A percentile compares a stretch with the other conserved stretches of the same genome.
These are phyloP conservation scores for Xylaria sp. DNA, from an alignment of 2,329 filamentous ascomycete species.

Conservation along the genomic window DNA sequence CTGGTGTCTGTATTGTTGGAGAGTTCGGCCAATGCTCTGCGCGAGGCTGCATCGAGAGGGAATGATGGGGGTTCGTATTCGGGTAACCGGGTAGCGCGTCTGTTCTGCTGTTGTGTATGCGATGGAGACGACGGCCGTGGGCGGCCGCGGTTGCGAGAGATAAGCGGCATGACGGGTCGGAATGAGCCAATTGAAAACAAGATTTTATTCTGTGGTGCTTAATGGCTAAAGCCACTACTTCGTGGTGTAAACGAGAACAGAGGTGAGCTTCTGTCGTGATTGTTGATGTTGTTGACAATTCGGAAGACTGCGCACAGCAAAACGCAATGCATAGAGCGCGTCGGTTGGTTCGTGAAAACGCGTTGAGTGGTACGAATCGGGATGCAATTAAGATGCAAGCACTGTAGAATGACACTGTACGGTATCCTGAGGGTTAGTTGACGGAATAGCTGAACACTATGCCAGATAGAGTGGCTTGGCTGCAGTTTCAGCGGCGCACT, in stretches of 20 bases:
- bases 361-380: constrained; percentile 18
- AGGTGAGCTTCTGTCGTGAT: neutral
- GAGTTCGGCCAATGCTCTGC: constrained; percentile 56
- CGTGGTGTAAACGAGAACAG: neutral
- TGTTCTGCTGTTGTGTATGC: constrained; percentile 23
- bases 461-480: neutral
- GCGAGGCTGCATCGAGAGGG: constrained; percentile 54
- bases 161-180: constrained; percentile 29
- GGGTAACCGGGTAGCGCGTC: constrained; percentile 52
- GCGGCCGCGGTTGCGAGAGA: constrained; percentile 33
- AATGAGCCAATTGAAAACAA: neutral
- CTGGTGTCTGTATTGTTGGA: constrained; percentile 53
- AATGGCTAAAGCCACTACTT: neutral
- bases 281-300: neutral
- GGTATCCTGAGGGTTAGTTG: neutral
- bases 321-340: constrained; percentile 7
- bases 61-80: constrained; percentile 61
- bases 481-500: neutral
- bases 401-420: neutral
- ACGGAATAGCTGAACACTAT: neutral
- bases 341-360: constrained; percentile 18
- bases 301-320: constrained; percentile 3
- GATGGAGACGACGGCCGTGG: constrained; percentile 23
- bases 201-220: neutral
- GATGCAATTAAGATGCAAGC: neutral